These are phyloP conservation scores for Conticribra weissflogii DNA, from an alignment of 108 stramenopile genomes.

Conservation along the genomic window DNA sequence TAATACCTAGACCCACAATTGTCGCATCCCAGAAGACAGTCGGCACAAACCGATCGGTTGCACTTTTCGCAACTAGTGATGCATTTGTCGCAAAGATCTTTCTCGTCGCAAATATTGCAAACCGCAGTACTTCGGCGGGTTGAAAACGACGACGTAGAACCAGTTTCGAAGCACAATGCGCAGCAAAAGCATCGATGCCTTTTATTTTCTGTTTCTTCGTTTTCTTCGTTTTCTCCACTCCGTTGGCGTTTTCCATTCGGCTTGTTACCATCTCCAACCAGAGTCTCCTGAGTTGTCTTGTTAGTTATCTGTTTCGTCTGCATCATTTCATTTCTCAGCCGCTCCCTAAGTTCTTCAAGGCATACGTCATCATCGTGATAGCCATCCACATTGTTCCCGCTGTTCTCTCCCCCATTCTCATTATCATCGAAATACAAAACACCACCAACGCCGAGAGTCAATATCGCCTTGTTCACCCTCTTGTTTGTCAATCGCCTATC, in stretches of 20 bases:
- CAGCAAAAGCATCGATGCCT: conserved; percentile 5
- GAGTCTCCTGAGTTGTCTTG: background rate
- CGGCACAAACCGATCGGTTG: conserved; percentile 24
- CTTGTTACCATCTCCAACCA: background rate
- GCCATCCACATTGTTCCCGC: background rate
- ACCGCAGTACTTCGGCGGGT: background rate
- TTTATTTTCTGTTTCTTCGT: background rate
- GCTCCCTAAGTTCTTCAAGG: conserved; percentile 15
- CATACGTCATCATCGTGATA: background rate
- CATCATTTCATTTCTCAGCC: conserved; percentile 12
- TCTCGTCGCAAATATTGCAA: conserved; percentile 37
- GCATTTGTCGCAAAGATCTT: conserved; percentile 19
- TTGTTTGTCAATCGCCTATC: conserved; percentile 24
- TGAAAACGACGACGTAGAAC: too few relatives aligned
- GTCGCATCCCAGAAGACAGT: conserved; percentile 36
- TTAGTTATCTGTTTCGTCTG: background rate
- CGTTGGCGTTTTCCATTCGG: conserved; percentile 2
- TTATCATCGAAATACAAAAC: background rate
- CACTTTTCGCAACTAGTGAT: conserved; percentile 15
- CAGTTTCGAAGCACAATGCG: conserved; percentile 8
- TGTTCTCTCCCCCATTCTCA: background rate
- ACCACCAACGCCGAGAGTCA: conserved; percentile 7
- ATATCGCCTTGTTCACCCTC: conserved; percentile 11
- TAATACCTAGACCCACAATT: conserved; percentile 9
- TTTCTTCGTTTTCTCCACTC: background rate